These are phyloP conservation scores for Pseudonitzschia pungens DNA, from an alignment of 108 stramenopile genomes.

Conservation along the genomic window DNA sequence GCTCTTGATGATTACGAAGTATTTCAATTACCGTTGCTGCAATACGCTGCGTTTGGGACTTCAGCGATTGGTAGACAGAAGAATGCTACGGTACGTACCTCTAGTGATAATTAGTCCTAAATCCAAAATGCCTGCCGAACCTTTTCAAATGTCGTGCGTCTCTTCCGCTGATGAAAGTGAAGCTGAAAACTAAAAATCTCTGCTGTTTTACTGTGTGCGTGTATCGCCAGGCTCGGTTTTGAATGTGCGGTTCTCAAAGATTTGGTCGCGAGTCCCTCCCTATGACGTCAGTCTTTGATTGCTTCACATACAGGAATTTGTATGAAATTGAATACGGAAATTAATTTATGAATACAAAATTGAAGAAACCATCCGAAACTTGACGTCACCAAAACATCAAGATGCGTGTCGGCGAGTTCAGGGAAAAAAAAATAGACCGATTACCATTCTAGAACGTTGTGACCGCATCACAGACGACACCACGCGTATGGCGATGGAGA, in stretches of 20 bases:
- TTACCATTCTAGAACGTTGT: background rate
- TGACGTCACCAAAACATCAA: conserved; percentile 22
- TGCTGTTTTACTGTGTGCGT: background rate
- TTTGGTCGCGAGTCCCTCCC: background rate
- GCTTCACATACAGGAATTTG: background rate
- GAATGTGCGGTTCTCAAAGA: conserved; percentile 13
- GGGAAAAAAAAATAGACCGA: background rate
- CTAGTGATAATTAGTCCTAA: too few relatives aligned
- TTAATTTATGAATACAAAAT: background rate
- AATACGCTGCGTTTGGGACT: background rate
- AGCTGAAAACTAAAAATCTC: background rate
- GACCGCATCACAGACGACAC: background rate
- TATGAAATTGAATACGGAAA: background rate
- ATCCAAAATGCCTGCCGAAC: background rate
- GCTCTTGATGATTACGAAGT: too few relatives aligned
- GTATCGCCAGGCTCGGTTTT: conserved; percentile 1
- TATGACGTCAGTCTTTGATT: conserved; percentile 1
- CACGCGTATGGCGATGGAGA: background rate
- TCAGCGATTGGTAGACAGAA: background rate
- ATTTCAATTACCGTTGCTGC: background rate
- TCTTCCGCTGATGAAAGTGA: background rate
- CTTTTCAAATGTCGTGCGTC: background rate
- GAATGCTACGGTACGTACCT: background rate
- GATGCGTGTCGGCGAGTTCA: conserved; percentile 7
- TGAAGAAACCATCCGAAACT: background rate